Conservation (phyloP, 139 green algal genomes). For the Limnomonas spitsbergensis region DNA sequence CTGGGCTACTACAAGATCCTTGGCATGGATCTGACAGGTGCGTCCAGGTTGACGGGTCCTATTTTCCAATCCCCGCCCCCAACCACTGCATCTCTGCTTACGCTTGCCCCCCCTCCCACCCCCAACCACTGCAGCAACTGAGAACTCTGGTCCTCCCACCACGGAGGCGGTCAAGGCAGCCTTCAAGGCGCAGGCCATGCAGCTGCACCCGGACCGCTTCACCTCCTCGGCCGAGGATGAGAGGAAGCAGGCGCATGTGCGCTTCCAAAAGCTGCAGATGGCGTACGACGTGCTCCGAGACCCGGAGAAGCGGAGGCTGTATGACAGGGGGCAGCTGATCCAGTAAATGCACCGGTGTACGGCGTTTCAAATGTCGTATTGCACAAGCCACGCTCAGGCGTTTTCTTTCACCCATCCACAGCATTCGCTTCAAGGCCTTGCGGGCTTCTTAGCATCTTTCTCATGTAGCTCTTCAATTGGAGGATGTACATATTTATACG, state of each 20-base stretch:
- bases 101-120: too few species aligned
- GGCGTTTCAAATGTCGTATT: too few species aligned
- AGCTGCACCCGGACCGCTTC: conserved; percentile 68
- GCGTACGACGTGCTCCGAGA: conserved; percentile 70
- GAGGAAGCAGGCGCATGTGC: conserved; percentile 33
- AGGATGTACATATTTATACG: too few species aligned
- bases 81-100: too few species aligned
- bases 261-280: conserved; percentile 64
- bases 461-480: too few species aligned
- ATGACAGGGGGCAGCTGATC: conserved; percentile 58
- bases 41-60: not conserved
- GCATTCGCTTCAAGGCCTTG: too few species aligned
- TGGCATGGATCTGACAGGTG: conserved; percentile 44
- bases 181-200: conserved; percentile 67
- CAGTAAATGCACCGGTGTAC: conserved; percentile 27
- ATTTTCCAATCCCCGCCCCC: too few species aligned
- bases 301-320: conserved; percentile 49
- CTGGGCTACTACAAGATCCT: conserved; percentile 76
- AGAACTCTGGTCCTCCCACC: too few species aligned
- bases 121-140: too few species aligned
- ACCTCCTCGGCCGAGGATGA: not conserved
- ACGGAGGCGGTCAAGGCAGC: conserved; percentile 64
- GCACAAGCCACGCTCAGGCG: too few species aligned
- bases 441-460: too few species aligned
- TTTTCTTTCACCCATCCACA: too few species aligned